phyloP scores from a whole-genome alignment of 2,329 filamentous ascomycete species.

The Diaporthe sp. region DNA sequence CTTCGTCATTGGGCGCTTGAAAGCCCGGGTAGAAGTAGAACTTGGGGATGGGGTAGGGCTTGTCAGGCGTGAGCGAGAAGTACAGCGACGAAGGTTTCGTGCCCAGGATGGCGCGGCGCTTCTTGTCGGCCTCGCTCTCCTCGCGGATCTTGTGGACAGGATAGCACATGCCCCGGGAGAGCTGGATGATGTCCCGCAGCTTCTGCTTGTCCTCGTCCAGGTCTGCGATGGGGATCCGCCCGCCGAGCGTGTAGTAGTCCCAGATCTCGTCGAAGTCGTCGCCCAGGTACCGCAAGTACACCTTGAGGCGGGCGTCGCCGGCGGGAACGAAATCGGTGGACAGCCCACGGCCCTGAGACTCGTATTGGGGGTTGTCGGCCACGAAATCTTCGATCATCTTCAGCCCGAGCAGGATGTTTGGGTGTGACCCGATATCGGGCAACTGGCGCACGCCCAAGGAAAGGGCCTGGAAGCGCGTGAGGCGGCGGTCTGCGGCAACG shows the following conservation, averaged over 20 bases:
- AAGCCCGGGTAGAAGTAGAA: conserved; percentile 18
- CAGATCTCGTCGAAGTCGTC: conserved; percentile 34
- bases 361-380: conserved; percentile 13
- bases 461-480: conserved; percentile 29
- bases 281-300: conserved; percentile 25
- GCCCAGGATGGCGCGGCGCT: conserved; percentile 15
- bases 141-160: background rate
- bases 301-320: conserved; percentile 31
- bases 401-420: conserved; percentile 28
- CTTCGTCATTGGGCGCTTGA: conserved; percentile 17
- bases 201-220: conserved; percentile 25
- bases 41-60: conserved; percentile 26
- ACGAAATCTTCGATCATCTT: conserved; percentile 29
- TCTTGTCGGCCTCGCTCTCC: background rate
- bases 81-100: conserved; percentile 30
- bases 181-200: conserved; percentile 22
- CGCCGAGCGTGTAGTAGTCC: conserved; percentile 35
- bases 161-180: conserved; percentile 7
- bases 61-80: conserved; percentile 18
- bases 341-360: background rate
- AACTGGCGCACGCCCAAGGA: conserved; percentile 22
- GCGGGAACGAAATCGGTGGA: conserved; percentile 33
- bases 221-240: conserved; percentile 29
- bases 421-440: conserved; percentile 25
- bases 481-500: conserved; percentile 9